Percentiles rank a stretch among this genome's conserved stretches.
phyloP scores from a whole-genome alignment of 371 early-diverging fungal species.

The Paraphysoderma sedebokerense region DNA sequence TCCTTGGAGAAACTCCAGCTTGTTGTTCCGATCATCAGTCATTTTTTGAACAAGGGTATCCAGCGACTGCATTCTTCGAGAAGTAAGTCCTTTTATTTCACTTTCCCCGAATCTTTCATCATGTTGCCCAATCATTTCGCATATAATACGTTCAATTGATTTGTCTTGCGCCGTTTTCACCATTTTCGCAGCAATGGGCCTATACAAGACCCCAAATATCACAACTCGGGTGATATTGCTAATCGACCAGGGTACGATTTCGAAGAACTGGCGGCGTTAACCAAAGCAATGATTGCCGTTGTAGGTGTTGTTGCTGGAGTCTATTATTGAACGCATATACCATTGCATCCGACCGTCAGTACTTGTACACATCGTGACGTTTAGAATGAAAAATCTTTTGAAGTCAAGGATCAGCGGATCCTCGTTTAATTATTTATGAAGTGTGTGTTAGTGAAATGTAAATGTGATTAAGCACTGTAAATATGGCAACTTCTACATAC shows the following conservation, averaged over 20 bases:
- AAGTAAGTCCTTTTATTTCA: not conserved
- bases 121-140: too few species aligned
- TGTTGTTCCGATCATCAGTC: conserved; percentile 23
- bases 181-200: conserved; percentile 14
- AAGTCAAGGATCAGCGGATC: too few species aligned
- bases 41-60: conserved; percentile 16
- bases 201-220: conserved; percentile 20
- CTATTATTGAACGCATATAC: not conserved
- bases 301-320: conserved; percentile 14
- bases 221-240: conserved; percentile 18
- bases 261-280: conserved; percentile 13
- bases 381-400: too few species aligned
- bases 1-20: conserved; percentile 13
- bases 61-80: conserved; percentile 18
- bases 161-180: too few species aligned
- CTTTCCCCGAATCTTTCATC: not conserved
- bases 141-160: too few species aligned
- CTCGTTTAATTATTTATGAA: too few species aligned
- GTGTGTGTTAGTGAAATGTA: too few species aligned
- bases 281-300: conserved; percentile 15
- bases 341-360: too few species aligned
- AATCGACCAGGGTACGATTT: conserved; percentile 18
- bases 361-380: too few species aligned
- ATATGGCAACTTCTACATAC: too few species aligned
- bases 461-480: too few species aligned